These are phyloP conservation scores for Xerocomus minutiporus DNA, from an alignment of 1,284 basidiomycete genomes.

Conservation along the genomic window DNA sequence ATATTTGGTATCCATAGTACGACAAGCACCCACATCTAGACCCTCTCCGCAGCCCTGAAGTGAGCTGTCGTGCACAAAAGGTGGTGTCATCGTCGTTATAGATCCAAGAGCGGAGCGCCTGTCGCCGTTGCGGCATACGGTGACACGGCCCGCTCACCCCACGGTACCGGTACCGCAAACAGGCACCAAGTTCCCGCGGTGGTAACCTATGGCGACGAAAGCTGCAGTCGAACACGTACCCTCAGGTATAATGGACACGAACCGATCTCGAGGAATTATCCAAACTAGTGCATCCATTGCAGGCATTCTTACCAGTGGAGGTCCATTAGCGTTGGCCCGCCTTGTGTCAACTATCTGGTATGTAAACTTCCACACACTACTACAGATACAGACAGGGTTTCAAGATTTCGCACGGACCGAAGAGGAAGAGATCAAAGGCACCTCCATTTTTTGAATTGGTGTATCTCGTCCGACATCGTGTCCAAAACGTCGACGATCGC, in stretches of 20 bases:
- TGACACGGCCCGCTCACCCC: conserved; percentile 23
- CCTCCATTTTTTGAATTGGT: not conserved
- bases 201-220: conserved; percentile 12
- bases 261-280: conserved; percentile 1
- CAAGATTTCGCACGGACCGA: not conserved
- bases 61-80: not conserved
- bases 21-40: conserved; percentile 14
- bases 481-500: conserved; percentile 4
- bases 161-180: conserved; percentile 20
- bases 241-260: conserved; percentile 4
- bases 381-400: conserved; percentile 1
- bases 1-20: conserved; percentile 21
- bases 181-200: conserved; percentile 19
- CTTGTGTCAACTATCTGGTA: conserved; percentile 1
- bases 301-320: not conserved
- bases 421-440: not conserved
- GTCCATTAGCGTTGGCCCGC: not conserved
- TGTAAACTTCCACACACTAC: conserved; percentile 2
- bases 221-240: conserved; percentile 7
- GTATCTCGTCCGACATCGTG: not conserved
- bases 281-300: not conserved
- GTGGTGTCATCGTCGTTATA: not conserved
- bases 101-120: conserved; percentile 10
- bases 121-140: conserved; percentile 12
- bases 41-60: conserved; percentile 10